A percentile compares a stretch with the other conserved stretches of the same genome.
phyloP scores from a whole-genome alignment of 768 basidiomycete genomes.

The Rhizopogon sp. region DNA sequence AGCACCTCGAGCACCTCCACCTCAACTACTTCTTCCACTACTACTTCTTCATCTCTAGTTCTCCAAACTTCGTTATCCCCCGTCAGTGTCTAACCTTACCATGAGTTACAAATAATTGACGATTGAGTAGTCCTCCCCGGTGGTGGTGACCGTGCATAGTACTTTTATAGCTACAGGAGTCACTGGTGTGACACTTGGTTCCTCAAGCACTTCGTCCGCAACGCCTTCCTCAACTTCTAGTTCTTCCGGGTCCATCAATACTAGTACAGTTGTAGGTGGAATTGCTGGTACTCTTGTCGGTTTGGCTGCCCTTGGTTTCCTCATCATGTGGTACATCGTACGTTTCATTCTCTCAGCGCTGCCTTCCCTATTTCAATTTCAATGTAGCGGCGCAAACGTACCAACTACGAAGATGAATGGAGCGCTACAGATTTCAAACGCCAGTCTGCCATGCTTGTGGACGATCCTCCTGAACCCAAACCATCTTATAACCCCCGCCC shows the following conservation, averaged over 20 bases:
- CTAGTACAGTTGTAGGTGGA: conserved; percentile 31
- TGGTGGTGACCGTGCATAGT: background rate
- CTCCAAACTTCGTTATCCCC: background rate
- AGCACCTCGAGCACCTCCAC: background rate
- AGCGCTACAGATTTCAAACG: conserved; percentile 56
- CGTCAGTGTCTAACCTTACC: background rate
- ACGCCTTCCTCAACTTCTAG: conserved; percentile 28
- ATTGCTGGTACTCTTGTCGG: conserved; percentile 43
- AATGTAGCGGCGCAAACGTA: conserved; percentile 38
- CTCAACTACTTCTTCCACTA: background rate
- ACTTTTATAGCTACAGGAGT: background rate
- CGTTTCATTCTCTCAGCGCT: conserved; percentile 11
- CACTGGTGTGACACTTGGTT: background rate
- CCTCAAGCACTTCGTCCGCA: conserved; percentile 4
- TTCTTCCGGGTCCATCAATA: conserved; percentile 30
- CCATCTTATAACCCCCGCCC: conserved; percentile 49
- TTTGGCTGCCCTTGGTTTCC: conserved; percentile 33
- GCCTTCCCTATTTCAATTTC: conserved; percentile 2
- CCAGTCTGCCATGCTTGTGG: conserved; percentile 54
- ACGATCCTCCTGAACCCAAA: conserved; percentile 42
- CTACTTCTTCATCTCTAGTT: background rate
- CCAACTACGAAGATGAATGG: conserved; percentile 38
- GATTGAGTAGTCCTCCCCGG: background rate
- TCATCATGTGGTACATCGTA: conserved; percentile 44
- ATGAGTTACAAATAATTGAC: background rate